Base-by-base conservation (phyloP, 192 early-diverging fungal species). In the Podila clonocystis region DNA sequence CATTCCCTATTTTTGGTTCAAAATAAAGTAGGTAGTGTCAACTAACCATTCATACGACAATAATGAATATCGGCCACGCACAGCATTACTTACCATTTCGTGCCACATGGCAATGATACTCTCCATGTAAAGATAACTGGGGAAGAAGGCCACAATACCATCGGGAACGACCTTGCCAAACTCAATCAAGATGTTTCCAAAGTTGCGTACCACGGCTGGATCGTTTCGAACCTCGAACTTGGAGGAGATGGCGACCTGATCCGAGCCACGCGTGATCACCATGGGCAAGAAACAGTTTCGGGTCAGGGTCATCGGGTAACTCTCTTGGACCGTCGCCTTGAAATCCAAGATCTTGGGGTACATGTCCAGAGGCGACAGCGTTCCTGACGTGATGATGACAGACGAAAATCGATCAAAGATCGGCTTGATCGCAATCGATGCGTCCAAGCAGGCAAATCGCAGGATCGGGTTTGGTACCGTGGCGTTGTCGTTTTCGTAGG, bases 171-270 rank as follows among this genome's bases (percentile, higher is more conserved):
- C 87, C 65, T 96, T 94, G 55, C 96, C 88, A 87, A 94, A 96
- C 76, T 99, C 97, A 50, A 98, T 90, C 65, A 99, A 84, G 63
- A 99, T 95, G 63, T 98, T 94, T 52, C 97, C 98, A 83, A 97
- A 99, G 84, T 99, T 99, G 62, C 98, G 87, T 41, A 99, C 98
- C 7, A 99, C 98, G 0, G 98, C 98, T 38, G 96, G 91, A 84
- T 99, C 98, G 74, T 97, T 99, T 66, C 98, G 90, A 48, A 99
- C 98, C 84, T 99, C 97, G 71, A 99, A 99, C 82, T 97, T 97
- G 65, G 94, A 95, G 82, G 95, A 97, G 48, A 99, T 92, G 0
- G 97, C 96, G 1, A 99, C 98, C 84, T 99, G 98, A 85, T 99
- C 98, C 70, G 94, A 95, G 49, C 98, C 98, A 68, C 97, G 90